phyloP scores from a whole-genome alignment of 176 grass and related monocot species.

The Oryza australiensis region DNA sequence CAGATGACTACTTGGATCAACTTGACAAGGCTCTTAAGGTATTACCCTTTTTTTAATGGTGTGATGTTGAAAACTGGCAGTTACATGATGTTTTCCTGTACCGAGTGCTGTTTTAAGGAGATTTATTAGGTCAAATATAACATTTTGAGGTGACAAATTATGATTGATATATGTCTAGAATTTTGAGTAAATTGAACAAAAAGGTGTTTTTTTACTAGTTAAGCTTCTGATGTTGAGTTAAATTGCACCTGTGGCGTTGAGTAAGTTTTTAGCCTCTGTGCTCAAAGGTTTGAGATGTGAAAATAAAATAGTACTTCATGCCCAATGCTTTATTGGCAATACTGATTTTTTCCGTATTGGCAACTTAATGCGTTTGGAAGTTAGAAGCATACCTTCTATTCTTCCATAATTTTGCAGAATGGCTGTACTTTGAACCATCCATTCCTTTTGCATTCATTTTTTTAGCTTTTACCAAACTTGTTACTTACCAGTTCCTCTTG shows the following conservation, averaged over 20 bases:
- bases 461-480: not conserved
- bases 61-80: not conserved
- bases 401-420: not conserved
- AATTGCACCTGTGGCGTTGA: not conserved
- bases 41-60: constrained; percentile 10
- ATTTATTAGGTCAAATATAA: not conserved
- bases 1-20: constrained; percentile 81
- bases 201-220: not conserved
- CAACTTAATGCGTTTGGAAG: not conserved
- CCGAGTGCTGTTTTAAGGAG: not conserved
- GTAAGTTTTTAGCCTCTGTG: constrained; percentile 14
- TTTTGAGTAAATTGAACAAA: not conserved
- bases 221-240: not conserved
- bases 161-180: constrained; percentile 3
- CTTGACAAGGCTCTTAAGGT: constrained; percentile 87
- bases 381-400: not conserved
- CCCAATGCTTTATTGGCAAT: not conserved
- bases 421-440: not conserved
- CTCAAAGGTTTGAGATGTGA: not conserved
- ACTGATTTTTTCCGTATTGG: not conserved
- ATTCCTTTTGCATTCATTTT: not conserved
- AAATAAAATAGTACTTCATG: not conserved
- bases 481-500: constrained; percentile 16
- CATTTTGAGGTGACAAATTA: not conserved
- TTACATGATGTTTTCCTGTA: constrained; percentile 2